Base-by-base conservation (phyloP, 495 filamentous ascomycete species). In the Diplogelasinospora grovesii region DNA sequence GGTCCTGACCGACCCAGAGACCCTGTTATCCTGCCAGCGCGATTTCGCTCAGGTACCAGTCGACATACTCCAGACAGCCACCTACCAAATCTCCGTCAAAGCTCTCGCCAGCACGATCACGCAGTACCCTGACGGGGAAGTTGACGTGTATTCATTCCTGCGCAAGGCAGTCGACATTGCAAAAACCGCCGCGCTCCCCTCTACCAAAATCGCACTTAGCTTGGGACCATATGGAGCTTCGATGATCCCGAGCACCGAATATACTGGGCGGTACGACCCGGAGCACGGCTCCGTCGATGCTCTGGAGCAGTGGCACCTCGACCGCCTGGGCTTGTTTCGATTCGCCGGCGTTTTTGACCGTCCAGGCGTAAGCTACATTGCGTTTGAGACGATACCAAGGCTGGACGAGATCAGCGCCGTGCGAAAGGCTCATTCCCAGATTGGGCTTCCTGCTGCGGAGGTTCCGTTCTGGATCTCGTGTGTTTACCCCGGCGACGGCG, bases 151-250 rank as follows among this genome's bases (percentile, higher is more conserved):
- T 2, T 43, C 32, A 10, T 61, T 56, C 25, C 47, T 68, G 4
- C 30, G 51, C 18, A 36, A 45, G n/a, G 65, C 65, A 1, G 50
- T 66, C 21, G 49, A 63, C 9, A 65, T 65, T 37, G 59, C 63
- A 13, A 63, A 64, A 10, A 50, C 64, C 29, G 53, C 44, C 31
- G 54, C 38, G 46, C 33, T 22, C 4, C 26, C 41, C 39, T 34
- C 48, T 7, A 45, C 49, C 16, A 8, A 34, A 59, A 32, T 71
- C 27, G 78, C 77, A 16, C 54, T 85, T 19, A 70, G 71, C 39
- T 51, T 85, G 4, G 81, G 81, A 2, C 74, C 81, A 0, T 83
- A 82, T 39, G 81, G 81, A 4, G 79, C 80, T 4, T 71, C 66
- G 27, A 82, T 82, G 78, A 53, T 65, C 20, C 81, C 80, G 0